Conservation (phyloP, 75 land plant genomes). For the Chamaecyparis obtusa region DNA sequence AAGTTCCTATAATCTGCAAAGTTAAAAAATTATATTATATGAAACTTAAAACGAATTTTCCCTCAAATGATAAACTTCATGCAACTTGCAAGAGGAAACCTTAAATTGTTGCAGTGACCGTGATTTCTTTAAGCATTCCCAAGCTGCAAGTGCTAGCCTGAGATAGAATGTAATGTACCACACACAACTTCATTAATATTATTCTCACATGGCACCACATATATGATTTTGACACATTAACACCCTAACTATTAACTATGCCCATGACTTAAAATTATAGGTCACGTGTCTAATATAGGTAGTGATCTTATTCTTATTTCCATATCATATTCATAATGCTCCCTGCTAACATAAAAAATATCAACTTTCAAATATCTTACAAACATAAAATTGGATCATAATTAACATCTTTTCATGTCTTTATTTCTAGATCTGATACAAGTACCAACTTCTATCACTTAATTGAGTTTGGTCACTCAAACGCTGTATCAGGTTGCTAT, state of each 20-base stretch:
- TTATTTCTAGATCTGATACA: not conserved
- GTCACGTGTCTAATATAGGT: not conserved
- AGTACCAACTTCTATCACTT: not conserved
- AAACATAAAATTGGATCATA: not conserved
- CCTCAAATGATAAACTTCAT: not conserved
- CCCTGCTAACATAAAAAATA: not conserved
- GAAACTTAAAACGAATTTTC: not conserved
- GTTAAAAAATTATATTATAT: not conserved
- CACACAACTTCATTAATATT: not conserved
- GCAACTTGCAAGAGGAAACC: not conserved
- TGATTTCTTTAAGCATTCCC: not conserved
- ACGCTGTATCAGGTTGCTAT: not conserved
- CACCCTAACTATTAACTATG: not conserved
- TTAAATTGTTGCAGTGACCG: not conserved
- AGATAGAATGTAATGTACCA: not conserved
- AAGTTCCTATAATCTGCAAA: conserved; percentile 78
- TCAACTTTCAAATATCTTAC: not conserved
- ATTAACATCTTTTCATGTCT: not conserved
- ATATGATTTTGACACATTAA: not conserved
- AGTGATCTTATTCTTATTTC: not conserved
- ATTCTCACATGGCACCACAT: not conserved
- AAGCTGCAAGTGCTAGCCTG: not conserved
- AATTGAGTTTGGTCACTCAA: not conserved
- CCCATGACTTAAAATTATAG: not conserved
- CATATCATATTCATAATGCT: not conserved